phyloP scores from a whole-genome alignment of 2,329 filamentous ascomycete genomes.

The Colletotrichum destructivum region DNA sequence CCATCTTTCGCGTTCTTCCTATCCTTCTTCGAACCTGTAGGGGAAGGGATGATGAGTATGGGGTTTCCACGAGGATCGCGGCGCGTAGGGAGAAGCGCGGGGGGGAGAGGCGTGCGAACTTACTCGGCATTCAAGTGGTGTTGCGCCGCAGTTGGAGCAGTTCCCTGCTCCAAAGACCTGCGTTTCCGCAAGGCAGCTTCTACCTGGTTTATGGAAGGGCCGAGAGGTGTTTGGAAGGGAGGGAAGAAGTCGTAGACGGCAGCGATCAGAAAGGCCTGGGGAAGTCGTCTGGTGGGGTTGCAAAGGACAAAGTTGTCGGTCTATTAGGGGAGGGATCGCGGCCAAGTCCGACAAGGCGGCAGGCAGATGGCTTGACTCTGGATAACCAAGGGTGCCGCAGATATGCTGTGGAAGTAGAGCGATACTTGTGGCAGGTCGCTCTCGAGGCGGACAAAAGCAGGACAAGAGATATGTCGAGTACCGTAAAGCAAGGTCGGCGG shows the following conservation, averaged over 20 bases:
- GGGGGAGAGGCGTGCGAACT: conserved; percentile 24
- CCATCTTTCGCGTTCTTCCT: conserved; percentile 70
- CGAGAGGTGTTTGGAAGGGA: conserved; percentile 8
- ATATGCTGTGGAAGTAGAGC: conserved; percentile 15
- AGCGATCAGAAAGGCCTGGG: conserved; percentile 8
- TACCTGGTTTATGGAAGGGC: conserved; percentile 18
- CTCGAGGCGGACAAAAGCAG: not conserved
- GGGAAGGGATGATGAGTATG: conserved; percentile 14
- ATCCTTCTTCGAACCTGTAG: conserved; percentile 64
- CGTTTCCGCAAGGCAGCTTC: conserved; percentile 42
- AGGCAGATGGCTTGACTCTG: conserved; percentile 15
- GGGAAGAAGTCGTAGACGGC: not conserved
- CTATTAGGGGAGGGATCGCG: conserved; percentile 26
- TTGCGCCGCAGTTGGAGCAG: conserved; percentile 44
- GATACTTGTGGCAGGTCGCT: conserved; percentile 19
- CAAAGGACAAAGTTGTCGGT: conserved; percentile 20
- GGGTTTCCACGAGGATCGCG: not conserved
- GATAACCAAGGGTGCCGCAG: conserved; percentile 24
- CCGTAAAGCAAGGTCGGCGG: conserved; percentile 9
- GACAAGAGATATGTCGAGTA: not conserved
- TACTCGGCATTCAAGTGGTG: conserved; percentile 45
- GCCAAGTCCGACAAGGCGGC: conserved; percentile 25
- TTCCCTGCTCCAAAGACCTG: conserved; percentile 41
- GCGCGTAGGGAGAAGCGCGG: not conserved
- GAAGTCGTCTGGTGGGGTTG: conserved; percentile 15